A percentile compares a stretch with the other conserved stretches of the same genome.
Evolutionary conservation across 129 eudicot species (phyloP).

Genomic region (Rutidosis leptorrhynchoides): DNA sequence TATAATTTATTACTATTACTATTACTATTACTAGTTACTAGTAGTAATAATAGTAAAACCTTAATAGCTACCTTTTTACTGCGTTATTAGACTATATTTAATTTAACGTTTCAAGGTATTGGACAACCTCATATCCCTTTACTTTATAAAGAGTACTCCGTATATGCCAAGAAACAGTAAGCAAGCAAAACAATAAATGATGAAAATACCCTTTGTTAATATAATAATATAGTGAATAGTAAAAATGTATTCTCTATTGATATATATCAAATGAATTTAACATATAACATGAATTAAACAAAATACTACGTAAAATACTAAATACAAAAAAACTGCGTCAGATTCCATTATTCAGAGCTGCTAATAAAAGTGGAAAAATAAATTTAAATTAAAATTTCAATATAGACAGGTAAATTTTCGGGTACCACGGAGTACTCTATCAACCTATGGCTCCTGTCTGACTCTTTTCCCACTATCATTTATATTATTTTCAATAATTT

Average conservation of each 20-base stretch:
- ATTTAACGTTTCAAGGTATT: too few relatives aligned
- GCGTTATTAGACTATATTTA: too few relatives aligned
- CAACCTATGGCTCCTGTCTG: slow-evolving; percentile 5
- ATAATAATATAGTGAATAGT: background rate
- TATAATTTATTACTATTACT: too few relatives aligned
- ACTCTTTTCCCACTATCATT: background rate
- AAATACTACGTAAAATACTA: too few relatives aligned
- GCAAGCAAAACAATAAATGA: too few relatives aligned
- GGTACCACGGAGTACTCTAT: slow-evolving; percentile 42
- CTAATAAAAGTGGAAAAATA: slow-evolving; percentile 23
- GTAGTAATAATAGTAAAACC: background rate
- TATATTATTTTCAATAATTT: background rate
- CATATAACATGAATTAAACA: too few relatives aligned
- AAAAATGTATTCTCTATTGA: too few relatives aligned
- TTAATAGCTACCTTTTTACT: background rate
- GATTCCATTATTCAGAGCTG: slow-evolving; percentile 30
- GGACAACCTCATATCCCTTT: too few relatives aligned
- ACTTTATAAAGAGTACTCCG: background rate
- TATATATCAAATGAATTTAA: too few relatives aligned
- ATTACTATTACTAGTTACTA: too few relatives aligned
- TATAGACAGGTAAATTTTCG: slow-evolving; percentile 18
- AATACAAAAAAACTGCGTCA: slow-evolving; percentile 25
- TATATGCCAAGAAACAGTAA: too few relatives aligned
- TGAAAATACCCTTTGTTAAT: too few relatives aligned
- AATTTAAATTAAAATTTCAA: background rate